A percentile compares a stretch with the other conserved stretches of the same genome.
These are phyloP conservation scores for Huiozyma naganishii DNA, from an alignment of 805 yeast genomes.

Conservation along the genomic window DNA sequence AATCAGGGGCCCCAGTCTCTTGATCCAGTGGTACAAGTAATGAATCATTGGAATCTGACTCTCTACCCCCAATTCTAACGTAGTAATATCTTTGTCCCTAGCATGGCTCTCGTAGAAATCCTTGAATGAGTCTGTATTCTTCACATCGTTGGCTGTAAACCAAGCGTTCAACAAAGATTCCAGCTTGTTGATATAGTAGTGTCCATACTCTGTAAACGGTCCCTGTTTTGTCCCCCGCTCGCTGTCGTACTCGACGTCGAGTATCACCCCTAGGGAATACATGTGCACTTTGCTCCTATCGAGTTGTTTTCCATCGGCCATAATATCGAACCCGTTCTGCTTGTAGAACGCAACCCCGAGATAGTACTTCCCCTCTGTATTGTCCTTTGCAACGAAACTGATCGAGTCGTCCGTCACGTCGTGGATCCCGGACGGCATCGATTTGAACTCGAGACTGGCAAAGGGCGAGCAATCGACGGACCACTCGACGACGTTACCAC, in stretches of 20 bases:
- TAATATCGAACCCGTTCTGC: slow-evolving; percentile 31
- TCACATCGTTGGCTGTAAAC: slow-evolving; percentile 3
- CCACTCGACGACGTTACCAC: slow-evolving; percentile 25
- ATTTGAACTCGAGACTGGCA: slow-evolving; percentile 42
- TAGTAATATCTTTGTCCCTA: not conserved
- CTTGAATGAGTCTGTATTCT: not conserved
- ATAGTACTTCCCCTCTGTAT: slow-evolving; percentile 9
- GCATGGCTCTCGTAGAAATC: slow-evolving; percentile 1
- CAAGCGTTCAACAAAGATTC: slow-evolving; percentile 12
- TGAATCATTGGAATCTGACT: slow-evolving; percentile 1
- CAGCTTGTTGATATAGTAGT: slow-evolving; percentile 9
- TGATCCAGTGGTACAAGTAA: slow-evolving; percentile 12
- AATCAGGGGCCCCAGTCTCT: slow-evolving; percentile 25
- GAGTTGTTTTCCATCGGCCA: slow-evolving; percentile 11
- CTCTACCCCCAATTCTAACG: not conserved
- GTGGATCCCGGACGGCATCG: slow-evolving; percentile 64
- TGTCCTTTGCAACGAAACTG: slow-evolving; percentile 34
- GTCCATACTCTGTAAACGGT: not conserved
- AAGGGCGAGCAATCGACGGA: slow-evolving; percentile 15
- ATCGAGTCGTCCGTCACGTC: slow-evolving; percentile 40
- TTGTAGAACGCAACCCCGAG: slow-evolving; percentile 44
- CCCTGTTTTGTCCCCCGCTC: not conserved
- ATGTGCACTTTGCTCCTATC: slow-evolving; percentile 41
- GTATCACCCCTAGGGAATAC: slow-evolving; percentile 57
- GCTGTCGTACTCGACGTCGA: slow-evolving; percentile 9